phyloP scores from a whole-genome alignment of 306 rosid genomes.

The Acmispon strigosus region DNA sequence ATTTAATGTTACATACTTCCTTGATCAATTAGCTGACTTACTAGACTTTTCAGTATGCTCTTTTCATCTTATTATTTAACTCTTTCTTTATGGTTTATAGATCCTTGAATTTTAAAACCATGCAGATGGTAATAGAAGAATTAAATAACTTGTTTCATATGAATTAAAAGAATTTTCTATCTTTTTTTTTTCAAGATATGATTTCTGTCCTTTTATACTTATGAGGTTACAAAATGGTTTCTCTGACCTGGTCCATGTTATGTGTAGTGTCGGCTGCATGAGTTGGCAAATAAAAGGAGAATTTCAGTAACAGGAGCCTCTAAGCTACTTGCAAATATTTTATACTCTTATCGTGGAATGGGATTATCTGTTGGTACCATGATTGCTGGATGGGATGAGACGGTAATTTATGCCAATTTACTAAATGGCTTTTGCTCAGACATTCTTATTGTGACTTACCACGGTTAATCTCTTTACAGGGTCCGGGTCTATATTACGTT shows the following conservation, averaged over 20 bases:
- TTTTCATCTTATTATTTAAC: too few species aligned
- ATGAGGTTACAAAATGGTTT: neutral
- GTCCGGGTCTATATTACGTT: slow-evolving; percentile 92
- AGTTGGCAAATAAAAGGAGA: slow-evolving; percentile 85
- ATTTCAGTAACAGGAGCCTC: slow-evolving; percentile 98
- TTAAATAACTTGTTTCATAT: neutral
- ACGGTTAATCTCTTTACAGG: slow-evolving; percentile 34
- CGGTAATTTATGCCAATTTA: slow-evolving; percentile 42
- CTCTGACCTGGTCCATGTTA: slow-evolving; percentile 4
- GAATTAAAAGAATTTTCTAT: neutral
- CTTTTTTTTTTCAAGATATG: neutral
- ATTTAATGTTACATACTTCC: neutral
- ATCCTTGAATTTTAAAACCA: neutral
- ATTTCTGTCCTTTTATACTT: neutral
- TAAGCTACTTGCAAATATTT: slow-evolving; percentile 86
- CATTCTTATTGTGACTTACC: neutral
- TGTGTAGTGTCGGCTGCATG: slow-evolving; percentile 78
- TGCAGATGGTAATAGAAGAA: neutral
- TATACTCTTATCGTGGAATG: slow-evolving; percentile 96
- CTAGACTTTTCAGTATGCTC: neutral
- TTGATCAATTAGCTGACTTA: neutral
- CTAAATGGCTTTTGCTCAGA: neutral
- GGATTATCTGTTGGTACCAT: slow-evolving; percentile 96
- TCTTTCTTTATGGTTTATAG: too few species aligned
- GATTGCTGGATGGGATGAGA: slow-evolving; percentile 99